Evolutionary conservation across 371 early-diverging fungal genomes (phyloP).

Genomic region (Umbelopsis sp.): DNA sequence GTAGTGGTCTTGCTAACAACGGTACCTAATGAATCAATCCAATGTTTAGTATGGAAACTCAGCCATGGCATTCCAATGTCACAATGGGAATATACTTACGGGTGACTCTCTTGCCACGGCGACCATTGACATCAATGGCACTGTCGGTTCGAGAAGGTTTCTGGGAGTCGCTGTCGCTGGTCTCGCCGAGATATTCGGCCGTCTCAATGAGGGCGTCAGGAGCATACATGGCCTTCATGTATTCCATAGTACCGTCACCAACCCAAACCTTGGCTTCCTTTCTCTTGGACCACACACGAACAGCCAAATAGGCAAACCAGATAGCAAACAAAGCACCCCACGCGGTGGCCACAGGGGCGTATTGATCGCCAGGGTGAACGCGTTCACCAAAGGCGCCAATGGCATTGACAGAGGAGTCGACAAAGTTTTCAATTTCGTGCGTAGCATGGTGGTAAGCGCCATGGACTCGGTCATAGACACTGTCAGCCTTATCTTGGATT

Average conservation of each 20-base stretch:
- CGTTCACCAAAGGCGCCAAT: conserved; percentile 16
- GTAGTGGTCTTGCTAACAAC: conserved; percentile 4
- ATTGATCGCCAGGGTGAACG: conserved; percentile 8
- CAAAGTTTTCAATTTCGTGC: not conserved
- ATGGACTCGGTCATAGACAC: conserved; percentile 3
- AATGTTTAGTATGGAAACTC: not conserved
- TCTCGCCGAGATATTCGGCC: conserved; percentile 21
- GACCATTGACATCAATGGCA: conserved; percentile 13
- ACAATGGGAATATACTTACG: not conserved
- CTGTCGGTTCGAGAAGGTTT: conserved; percentile 16
- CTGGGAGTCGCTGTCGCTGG: conserved; percentile 18
- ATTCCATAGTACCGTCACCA: conserved; percentile 34
- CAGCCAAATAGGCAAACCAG: conserved; percentile 17
- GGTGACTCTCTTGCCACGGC: not conserved
- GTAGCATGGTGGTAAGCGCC: not conserved
- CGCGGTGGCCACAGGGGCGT: conserved; percentile 18
- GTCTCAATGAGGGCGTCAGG: conserved; percentile 17
- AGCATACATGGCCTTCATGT: conserved; percentile 14
- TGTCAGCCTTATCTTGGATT: not conserved
- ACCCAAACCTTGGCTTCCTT: conserved; percentile 27
- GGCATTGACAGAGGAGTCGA: not conserved
- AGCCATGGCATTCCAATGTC: too few relatives aligned
- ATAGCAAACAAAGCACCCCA: conserved; percentile 22
- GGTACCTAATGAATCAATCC: not conserved
- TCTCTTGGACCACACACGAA: conserved; percentile 30